Base-by-base conservation (phyloP, 1,284 basidiomycete genomes). In the Cryptococcus sp. region DNA sequence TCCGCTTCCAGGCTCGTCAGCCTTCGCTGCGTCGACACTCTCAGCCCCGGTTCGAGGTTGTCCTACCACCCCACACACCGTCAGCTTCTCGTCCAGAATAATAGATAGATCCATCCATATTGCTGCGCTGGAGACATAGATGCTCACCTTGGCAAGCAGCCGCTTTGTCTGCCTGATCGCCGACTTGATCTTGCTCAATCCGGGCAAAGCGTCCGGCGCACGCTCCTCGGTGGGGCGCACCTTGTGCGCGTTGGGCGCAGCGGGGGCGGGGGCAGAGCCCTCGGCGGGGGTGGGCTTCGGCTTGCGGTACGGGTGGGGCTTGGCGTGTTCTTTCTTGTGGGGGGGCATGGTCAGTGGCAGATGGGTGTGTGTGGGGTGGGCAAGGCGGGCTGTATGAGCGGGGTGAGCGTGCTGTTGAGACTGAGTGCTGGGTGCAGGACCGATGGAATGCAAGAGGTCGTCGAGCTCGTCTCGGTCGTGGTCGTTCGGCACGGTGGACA, bases 121-220 rank as follows among this genome's bases (percentile, higher is more conserved):
- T 18, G 20, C 1, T 8, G 4, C n/a, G n/a, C n/a, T n/a, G n/a
- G n/a, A n/a, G n/a, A n/a, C n/a, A n/a, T n/a, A n/a, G 21, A 7
- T 7, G 67, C 76, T 57, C 50, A 87, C 86, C 81, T 87, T 91
- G 39, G 87, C 85, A 23, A 94, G 80, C 49, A 94, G 77, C 52
- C 91, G 79, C 62, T 83, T 82, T 0, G 89, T 87, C 78, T 92
- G 89, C 57, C 91, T 80, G 53, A 94, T 77, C 36, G 84, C 79
- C 16, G 87, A 80, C 72, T 93, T 94, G 63, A 92, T 77, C 76
- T 90, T 93, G 55, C 64, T 70, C 24, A 78, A 64, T 28, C 78
- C 77, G 3, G 73, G 72, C 15, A 75, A 47, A 15, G 64, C 71
- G 46, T 59, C 59, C 5, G 55, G 55, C 52, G 64, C 66, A 16